These are phyloP conservation scores for Leccinum pellstonianum DNA, from an alignment of 768 basidiomycete species.

Conservation along the genomic window DNA sequence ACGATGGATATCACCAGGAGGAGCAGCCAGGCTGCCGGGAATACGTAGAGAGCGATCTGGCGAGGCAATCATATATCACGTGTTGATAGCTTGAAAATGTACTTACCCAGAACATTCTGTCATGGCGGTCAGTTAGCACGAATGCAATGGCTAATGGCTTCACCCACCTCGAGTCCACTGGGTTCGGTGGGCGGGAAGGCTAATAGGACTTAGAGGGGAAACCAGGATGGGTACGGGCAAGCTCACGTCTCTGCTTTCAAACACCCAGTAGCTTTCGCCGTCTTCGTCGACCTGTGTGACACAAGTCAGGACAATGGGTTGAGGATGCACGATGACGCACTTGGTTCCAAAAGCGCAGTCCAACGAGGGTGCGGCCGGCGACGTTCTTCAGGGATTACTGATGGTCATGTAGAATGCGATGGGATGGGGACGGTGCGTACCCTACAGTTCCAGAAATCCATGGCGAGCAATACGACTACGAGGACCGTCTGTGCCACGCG, in stretches of 20 bases:
- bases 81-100: constrained; percentile 10
- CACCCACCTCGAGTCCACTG: constrained; percentile 79
- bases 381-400: constrained; percentile 66
- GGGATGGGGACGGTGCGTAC: constrained; percentile 40
- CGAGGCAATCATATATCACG: constrained; percentile 11
- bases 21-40: constrained; percentile 84
- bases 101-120: constrained; percentile 90
- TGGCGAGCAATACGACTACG: constrained; percentile 90
- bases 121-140: constrained; percentile 5
- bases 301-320: neutral
- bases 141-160: constrained; percentile 6
- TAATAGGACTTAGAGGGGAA: constrained; percentile 31
- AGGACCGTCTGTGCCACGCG: constrained; percentile 62
- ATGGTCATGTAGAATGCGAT: neutral
- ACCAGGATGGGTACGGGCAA: neutral
- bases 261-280: constrained; percentile 96
- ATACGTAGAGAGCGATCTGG: constrained; percentile 85
- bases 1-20: constrained; percentile 87
- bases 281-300: constrained; percentile 82
- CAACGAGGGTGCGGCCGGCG: constrained; percentile 88
- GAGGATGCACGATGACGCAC: constrained; percentile 31
- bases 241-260: constrained; percentile 92
- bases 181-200: constrained; percentile 87
- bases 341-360: constrained; percentile 97
- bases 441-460: constrained; percentile 99